Evolutionary conservation across 768 basidiomycete genomes (phyloP).

Genomic region (Leccinum pellstonianum): DNA sequence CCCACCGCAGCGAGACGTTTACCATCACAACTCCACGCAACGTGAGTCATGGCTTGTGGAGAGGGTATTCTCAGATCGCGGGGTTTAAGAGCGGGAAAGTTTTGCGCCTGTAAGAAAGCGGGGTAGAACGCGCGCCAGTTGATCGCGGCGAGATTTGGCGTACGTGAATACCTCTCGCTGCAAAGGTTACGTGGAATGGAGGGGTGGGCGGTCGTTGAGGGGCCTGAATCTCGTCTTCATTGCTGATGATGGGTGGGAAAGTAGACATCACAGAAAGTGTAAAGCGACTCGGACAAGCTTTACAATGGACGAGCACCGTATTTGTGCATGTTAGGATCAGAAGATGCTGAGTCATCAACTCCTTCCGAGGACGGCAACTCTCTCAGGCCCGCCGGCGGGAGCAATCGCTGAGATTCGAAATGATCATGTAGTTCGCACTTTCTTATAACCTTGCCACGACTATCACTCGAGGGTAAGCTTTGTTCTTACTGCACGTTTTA

Average conservation of each 20-base stretch:
- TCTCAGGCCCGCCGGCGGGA: too few species aligned
- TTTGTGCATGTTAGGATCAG: conserved; percentile 29
- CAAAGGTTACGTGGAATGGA: too few species aligned
- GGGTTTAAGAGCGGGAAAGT: conserved; percentile 77
- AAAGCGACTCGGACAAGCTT: too few species aligned
- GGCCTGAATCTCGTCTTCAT: conserved; percentile 57
- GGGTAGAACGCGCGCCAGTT: conserved; percentile 15
- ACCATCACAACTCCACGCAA: conserved; percentile 85
- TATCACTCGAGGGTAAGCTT: too few species aligned
- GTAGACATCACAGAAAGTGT: conserved; percentile 22
- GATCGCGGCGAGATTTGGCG: background rate
- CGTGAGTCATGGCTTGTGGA: conserved; percentile 65
- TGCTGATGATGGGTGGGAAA: conserved; percentile 24
- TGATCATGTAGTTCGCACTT: too few species aligned
- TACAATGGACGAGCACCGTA: background rate
- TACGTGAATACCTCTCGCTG: too few species aligned
- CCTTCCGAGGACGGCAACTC: background rate
- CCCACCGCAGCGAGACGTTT: conserved; percentile 80
- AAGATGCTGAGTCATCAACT: conserved; percentile 12
- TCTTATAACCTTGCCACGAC: too few species aligned
- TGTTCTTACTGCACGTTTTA: too few species aligned
- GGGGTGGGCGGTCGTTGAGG: conserved; percentile 11
- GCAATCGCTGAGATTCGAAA: too few species aligned
- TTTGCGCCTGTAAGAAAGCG: conserved; percentile 55
- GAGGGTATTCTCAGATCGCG: conserved; percentile 69